phyloP scores from a whole-genome alignment of 495 filamentous ascomycete species.

The Penicillium canescens region DNA sequence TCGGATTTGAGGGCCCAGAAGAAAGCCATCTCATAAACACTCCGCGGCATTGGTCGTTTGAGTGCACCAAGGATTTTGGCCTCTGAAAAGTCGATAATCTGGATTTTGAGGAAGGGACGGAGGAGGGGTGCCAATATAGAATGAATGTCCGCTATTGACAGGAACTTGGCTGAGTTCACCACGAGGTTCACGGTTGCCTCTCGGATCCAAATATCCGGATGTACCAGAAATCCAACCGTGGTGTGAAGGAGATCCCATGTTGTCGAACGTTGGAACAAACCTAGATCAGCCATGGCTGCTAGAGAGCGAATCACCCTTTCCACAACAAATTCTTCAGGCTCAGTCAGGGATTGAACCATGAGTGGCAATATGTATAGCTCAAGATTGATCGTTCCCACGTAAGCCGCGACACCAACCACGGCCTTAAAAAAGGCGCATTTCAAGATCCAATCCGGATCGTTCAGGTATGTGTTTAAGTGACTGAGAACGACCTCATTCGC shows the following conservation, averaged over 20 bases:
- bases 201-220: conserved; percentile 93
- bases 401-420: conserved; percentile 89
- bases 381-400: conserved; percentile 80
- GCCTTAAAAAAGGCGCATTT: conserved; percentile 97
- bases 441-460: conserved; percentile 93
- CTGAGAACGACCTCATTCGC: conserved; percentile 93
- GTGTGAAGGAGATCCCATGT: conserved; percentile 85
- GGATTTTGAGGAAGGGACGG: conserved; percentile 75
- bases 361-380: conserved; percentile 96
- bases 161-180: conserved; percentile 68
- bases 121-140: conserved; percentile 81
- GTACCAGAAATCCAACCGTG: conserved; percentile 80
- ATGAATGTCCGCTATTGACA: conserved; percentile 79
- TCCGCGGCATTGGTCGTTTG: conserved; percentile 77
- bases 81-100: conserved; percentile 65
- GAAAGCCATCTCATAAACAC: conserved; percentile 80
- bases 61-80: conserved; percentile 75
- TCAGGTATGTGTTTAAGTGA: conserved; percentile 96
- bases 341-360: conserved; percentile 95
- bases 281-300: conserved; percentile 84
- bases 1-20: conserved; percentile 83
- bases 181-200: conserved; percentile 86
- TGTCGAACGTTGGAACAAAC: conserved; percentile 79
- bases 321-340: conserved; percentile 93
- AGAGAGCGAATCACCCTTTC: conserved; percentile 87